These are phyloP conservation scores for Fraxinus cuspidata DNA, from an alignment of 257 asterid genomes.

Conservation along the genomic window DNA sequence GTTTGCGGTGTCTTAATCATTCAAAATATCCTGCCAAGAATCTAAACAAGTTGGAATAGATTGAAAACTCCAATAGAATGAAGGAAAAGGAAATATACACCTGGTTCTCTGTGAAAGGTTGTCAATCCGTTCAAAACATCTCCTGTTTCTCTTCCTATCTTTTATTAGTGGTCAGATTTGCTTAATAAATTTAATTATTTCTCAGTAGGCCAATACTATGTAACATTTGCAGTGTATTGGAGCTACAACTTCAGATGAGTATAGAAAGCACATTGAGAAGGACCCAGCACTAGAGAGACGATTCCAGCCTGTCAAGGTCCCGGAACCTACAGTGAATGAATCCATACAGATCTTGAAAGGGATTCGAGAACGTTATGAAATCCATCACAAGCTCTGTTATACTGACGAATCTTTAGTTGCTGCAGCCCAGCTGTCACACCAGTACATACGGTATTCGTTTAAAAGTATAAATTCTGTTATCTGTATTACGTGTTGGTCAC, in stretches of 20 bases:
- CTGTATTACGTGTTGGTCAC: neutral
- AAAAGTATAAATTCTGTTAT: neutral
- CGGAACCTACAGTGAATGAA: slow-evolving; percentile 94
- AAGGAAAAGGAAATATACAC: neutral
- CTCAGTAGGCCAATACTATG: neutral
- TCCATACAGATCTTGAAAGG: slow-evolving; percentile 90
- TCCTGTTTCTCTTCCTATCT: neutral
- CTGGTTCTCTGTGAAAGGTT: neutral
- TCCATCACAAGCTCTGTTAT: too few species aligned
- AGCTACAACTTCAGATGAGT: slow-evolving; percentile 90
- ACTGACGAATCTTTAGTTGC: slow-evolving; percentile 84
- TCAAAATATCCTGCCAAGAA: neutral
- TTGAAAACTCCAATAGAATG: neutral
- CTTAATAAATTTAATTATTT: too few species aligned
- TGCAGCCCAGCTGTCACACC: slow-evolving; percentile 85
- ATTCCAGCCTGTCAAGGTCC: slow-evolving; percentile 95
- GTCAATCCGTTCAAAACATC: neutral
- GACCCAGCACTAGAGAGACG: slow-evolving; percentile 94
- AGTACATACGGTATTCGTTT: slow-evolving; percentile 71
- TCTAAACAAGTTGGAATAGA: neutral
- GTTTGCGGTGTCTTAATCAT: neutral
- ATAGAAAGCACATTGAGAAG: slow-evolving; percentile 88
- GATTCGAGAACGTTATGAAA: slow-evolving; percentile 83
- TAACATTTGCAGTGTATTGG: slow-evolving; percentile 75
- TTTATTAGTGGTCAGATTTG: neutral